phyloP scores from a whole-genome alignment of 2,329 filamentous ascomycete genomes.

The Bipolaris cookei region DNA sequence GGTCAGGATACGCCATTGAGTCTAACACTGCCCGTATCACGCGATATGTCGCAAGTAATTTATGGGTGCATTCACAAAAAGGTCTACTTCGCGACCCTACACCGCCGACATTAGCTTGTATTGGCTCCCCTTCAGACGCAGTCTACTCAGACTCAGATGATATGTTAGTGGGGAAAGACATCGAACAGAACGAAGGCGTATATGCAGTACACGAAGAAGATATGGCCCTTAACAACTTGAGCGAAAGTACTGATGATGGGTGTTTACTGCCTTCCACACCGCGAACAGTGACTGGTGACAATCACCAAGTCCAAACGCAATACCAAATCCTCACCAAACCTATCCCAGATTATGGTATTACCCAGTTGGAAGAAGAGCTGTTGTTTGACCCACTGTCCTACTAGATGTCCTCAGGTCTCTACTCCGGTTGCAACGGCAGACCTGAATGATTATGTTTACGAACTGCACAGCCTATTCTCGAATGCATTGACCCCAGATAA shows the following conservation, averaged over 20 bases:
- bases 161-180: constrained; percentile 14
- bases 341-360: not conserved
- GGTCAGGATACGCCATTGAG: not conserved
- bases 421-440: not conserved
- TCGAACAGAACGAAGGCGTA: not conserved
- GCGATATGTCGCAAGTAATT: constrained; percentile 2
- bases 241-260: not conserved
- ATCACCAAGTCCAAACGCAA: not conserved
- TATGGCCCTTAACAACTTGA: not conserved
- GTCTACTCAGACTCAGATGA: constrained; percentile 10
- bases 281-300: no score
- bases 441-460: not conserved
- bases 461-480: not conserved
- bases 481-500: not conserved
- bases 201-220: not conserved
- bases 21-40: not conserved
- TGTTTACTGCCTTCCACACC: not conserved
- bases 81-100: not conserved
- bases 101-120: constrained; percentile 9
- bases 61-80: constrained; percentile 18
- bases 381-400: not conserved
- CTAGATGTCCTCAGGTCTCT: not conserved
- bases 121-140: not conserved
- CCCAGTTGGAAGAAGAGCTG: constrained; percentile 7
- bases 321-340: not conserved